These are phyloP conservation scores for Schizophyllum amplum DNA, from an alignment of 1,284 basidiomycete genomes.

Conservation along the genomic window DNA sequence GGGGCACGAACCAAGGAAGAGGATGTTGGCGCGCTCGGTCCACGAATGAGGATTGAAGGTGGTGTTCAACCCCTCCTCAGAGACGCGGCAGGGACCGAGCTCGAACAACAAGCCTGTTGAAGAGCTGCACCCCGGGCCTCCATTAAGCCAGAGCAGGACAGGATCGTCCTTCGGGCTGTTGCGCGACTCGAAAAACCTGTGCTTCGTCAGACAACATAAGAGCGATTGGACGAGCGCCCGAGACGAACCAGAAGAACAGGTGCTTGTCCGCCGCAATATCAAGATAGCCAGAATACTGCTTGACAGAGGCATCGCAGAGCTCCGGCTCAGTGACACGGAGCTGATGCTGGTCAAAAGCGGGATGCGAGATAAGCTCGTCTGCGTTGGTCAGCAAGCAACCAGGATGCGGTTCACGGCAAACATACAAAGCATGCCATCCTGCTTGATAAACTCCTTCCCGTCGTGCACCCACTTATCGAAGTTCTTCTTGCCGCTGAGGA, in stretches of 20 bases:
- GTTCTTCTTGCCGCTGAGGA: slow-evolving; percentile 37
- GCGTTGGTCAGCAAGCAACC: slow-evolving; percentile 7
- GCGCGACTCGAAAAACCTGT: slow-evolving; percentile 81
- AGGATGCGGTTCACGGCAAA: slow-evolving; percentile 10
- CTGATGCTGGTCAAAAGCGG: slow-evolving; percentile 61
- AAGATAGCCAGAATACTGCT: slow-evolving; percentile 86
- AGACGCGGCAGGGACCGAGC: slow-evolving; percentile 78
- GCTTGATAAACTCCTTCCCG: slow-evolving; percentile 59
- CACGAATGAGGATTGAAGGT: slow-evolving; percentile 72
- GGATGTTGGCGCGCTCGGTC: slow-evolving; percentile 53
- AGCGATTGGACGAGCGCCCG: background rate
- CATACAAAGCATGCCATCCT: slow-evolving; percentile 56
- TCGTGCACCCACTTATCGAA: slow-evolving; percentile 46
- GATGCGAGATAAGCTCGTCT: slow-evolving; percentile 74
- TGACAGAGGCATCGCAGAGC: slow-evolving; percentile 76
- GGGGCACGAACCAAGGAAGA: slow-evolving; percentile 12
- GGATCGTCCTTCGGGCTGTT: slow-evolving; percentile 68
- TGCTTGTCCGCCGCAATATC: slow-evolving; percentile 83
- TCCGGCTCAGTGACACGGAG: slow-evolving; percentile 67
- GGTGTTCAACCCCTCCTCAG: slow-evolving; percentile 60
- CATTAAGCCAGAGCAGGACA: slow-evolving; percentile 85
- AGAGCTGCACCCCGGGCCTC: slow-evolving; percentile 75
- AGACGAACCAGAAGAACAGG: slow-evolving; percentile 75
- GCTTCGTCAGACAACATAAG: slow-evolving; percentile 15
- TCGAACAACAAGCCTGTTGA: slow-evolving; percentile 79